A percentile compares a stretch with the other conserved stretches of the same genome.
phyloP scores from a whole-genome alignment of 306 rosid genomes.

The Vigna hirtella region DNA sequence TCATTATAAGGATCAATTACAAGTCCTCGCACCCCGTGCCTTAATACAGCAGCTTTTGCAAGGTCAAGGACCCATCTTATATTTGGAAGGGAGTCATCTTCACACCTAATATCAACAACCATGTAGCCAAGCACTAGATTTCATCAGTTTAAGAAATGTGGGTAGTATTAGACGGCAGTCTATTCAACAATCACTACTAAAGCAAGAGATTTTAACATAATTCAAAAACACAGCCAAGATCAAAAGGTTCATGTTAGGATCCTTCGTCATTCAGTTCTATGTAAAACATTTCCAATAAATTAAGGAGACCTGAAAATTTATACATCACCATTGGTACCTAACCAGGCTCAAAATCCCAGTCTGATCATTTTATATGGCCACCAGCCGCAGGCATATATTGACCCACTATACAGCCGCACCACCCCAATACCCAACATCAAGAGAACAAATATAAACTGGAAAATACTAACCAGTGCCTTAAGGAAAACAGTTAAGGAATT shows the following conservation, averaged over 20 bases:
- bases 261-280: conserved; percentile 15
- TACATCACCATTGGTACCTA: conserved; percentile 21
- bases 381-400: not conserved
- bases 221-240: conserved; percentile 10
- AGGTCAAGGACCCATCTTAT: conserved; percentile 91
- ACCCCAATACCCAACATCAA: not conserved
- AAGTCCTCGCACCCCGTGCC: conserved; percentile 96
- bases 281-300: conserved; percentile 15
- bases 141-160: conserved; percentile 20
- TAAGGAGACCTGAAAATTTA: not conserved
- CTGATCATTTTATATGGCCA: not conserved
- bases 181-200: conserved; percentile 38
- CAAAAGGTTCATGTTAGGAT: conserved; percentile 13
- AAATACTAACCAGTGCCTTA: too few relatives aligned
- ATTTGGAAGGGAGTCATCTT: conserved; percentile 87
- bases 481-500: too few relatives aligned
- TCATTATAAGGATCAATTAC: conserved; percentile 99
- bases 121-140: conserved; percentile 34
- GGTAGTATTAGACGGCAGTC: conserved; percentile 17
- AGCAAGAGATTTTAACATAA: conserved; percentile 16
- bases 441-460: not conserved
- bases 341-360: not conserved
- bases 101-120: conserved; percentile 65
- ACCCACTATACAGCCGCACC: not conserved
- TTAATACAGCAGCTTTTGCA: conserved; percentile 84